Base-by-base conservation (phyloP, 306 rosid species). In the Abrus precatorius region DNA sequence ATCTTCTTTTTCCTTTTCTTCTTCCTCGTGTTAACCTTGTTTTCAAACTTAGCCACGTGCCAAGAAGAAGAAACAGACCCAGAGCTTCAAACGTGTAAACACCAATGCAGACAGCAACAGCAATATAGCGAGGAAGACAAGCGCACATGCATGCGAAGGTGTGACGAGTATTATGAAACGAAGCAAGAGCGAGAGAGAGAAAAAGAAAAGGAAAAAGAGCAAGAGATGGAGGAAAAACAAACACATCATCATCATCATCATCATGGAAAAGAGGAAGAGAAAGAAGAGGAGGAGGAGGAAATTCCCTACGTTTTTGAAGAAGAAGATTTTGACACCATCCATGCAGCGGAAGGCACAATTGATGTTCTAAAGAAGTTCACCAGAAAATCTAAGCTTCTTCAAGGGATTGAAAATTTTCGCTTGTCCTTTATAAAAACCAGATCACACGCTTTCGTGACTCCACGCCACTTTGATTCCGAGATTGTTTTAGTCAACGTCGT, bases 391-490 rank as follows among this genome's bases (percentile, higher is more conserved):
- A 64, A 86, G 28, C 85, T 92, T 30, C 90, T 94, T 13, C 79
- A 71, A 3, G 92, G 94, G 41, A 76, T 94, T 53, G 78, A 85
- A 85, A 91, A 92, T 53, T 86, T 49, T 50, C 85, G 92, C 27
- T 66, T 94, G 48, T 88, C 84, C 11, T 55, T 80, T 71, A 71
- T 91, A 32, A 87, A 85, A 82, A 89, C 92, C 4, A 80, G 77
- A 2, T 87, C 80, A 38, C 76, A 32, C 5, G 64, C 93, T 6
- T 94, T 92, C 65, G 53, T 88, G 0, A 27, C 88, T 34, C 97
- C 97, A 3, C 48, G 49, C 27, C 94, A 92, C 84, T 76, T 81
- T 29, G 93, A 92, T 67, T 89, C 94, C 5, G 94, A 94, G 5
- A 30, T 12, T 6, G 38, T 94, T 45, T 9, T 88, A 53, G 84